A percentile compares a stretch with the other conserved stretches of the same genome.
Conservation (phyloP, 2,329 filamentous ascomycete species). For the Colletotrichum echinochloae region DNA sequence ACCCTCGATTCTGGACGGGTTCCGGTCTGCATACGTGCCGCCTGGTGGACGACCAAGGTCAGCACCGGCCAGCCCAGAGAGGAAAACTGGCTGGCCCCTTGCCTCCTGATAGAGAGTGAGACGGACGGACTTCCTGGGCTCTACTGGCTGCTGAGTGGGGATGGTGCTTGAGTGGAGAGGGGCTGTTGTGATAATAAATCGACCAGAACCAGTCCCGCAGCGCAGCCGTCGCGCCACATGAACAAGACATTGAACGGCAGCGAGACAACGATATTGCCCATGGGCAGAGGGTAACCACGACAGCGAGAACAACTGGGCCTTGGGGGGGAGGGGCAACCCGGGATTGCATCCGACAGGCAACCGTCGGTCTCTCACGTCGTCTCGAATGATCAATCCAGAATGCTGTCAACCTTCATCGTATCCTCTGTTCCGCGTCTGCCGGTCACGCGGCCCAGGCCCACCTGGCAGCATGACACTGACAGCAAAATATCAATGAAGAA, state of each 20-base stretch:
- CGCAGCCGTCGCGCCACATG: constrained; percentile 31
- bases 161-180: constrained; percentile 3
- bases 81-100: not conserved
- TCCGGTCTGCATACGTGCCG: not conserved
- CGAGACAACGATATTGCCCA: constrained; percentile 17
- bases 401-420: constrained; percentile 18
- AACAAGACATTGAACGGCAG: constrained; percentile 23
- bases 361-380: constrained; percentile 9
- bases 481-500: constrained; percentile 16
- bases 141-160: constrained; percentile 5
- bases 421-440: constrained; percentile 2
- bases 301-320: constrained; percentile 1
- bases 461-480: constrained; percentile 14
- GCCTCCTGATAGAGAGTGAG: constrained; percentile 6
- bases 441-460: constrained; percentile 22
- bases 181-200: constrained; percentile 19
- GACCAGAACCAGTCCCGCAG: constrained; percentile 9
- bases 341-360: constrained; percentile 8
- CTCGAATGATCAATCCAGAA: not conserved
- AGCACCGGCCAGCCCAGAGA: constrained; percentile 1
- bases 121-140: not conserved
- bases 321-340: constrained; percentile 5
- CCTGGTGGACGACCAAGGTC: not conserved
- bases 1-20: not conserved
- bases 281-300: constrained; percentile 14